Evolutionary conservation across 1,139 yeast species (phyloP), one percentile per base, ranked within the genome.

Genomic region (Taphrina populina): DNA sequence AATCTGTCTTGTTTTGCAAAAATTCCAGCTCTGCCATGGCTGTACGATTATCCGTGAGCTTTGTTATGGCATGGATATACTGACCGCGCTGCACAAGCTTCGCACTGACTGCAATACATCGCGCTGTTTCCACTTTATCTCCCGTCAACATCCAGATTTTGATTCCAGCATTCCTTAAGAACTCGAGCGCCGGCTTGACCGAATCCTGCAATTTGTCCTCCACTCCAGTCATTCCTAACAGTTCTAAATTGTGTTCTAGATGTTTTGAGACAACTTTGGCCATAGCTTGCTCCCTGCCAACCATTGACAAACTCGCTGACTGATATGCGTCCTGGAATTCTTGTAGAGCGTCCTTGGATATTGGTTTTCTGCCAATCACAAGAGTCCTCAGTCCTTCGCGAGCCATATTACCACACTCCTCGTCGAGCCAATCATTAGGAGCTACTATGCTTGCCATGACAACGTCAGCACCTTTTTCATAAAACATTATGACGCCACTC

Each of bases 121-220:
- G 80, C 0, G 98, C 98, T 0, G 99, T 94, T 70, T 94, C 99
- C 6, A 92, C 97, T 69, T 94, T 94, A 68, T 94, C 99, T 62
- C 99, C 99, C 0, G 99, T 94, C 52, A 94, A 74, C 98, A 94
- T 94, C 99, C 99, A 94, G 53, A 94, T 92, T 66, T 88, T 88
- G 58, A 94, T 82, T 1, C 98, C 98, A 0, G 98, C 99, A 71
- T 94, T 92, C 64, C 98, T 77, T 62, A 94, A 75, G 34, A 92
- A 75, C 71, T 94, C 99, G 60, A 94, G 83, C 0, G 96, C 87
- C 0, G 95, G 79, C 68, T 90, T 92, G 57, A 94, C 96, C 67
- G 90, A 90, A 55, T 79, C 78, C 68, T 94, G 99, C 49, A 94
- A 75, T 65, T 88, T 86, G 69, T 94, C 99, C 68, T 94, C 99